Conservation (phyloP, 1,284 basidiomycete genomes). For the Heterobasidion annosum region DNA sequence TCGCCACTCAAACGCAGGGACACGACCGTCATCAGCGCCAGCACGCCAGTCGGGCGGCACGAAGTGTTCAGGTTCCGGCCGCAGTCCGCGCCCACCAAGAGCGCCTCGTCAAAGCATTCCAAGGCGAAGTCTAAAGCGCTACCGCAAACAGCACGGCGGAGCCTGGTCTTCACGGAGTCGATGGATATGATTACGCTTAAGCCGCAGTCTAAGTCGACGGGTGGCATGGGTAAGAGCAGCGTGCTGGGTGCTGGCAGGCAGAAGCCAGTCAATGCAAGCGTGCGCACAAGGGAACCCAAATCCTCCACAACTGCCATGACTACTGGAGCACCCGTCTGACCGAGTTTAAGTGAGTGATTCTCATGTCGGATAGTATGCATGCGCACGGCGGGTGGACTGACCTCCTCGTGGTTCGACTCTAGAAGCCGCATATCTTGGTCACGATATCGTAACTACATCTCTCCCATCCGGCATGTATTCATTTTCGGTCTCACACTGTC, state of each 20-base stretch:
- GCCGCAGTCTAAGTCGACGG: background rate
- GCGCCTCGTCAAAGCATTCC: constrained; percentile 10
- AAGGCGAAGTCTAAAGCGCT: constrained; percentile 14
- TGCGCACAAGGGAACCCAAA: background rate
- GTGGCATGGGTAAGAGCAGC: too few relatives aligned
- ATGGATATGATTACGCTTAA: background rate
- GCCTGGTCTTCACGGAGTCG: constrained; percentile 16
- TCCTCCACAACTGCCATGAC: too few relatives aligned
- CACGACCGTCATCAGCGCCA: constrained; percentile 21
- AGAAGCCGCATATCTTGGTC: too few relatives aligned
- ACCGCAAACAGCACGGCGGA: constrained; percentile 8
- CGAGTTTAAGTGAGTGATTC: too few relatives aligned
- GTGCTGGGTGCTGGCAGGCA: too few relatives aligned
- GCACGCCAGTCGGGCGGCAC: constrained; percentile 30
- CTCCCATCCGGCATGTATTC: too few relatives aligned
- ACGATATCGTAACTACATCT: too few relatives aligned
- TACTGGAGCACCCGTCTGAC: too few relatives aligned
- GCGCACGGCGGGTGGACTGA: too few relatives aligned
- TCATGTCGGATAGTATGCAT: too few relatives aligned
- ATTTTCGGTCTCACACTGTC: too few relatives aligned
- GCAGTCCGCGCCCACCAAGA: constrained; percentile 13
- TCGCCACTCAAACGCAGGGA: constrained; percentile 29
- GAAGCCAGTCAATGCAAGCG: background rate
- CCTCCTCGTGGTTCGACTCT: too few relatives aligned
- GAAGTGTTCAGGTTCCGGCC: constrained; percentile 14